phyloP scores from a whole-genome alignment of 1,139 yeast species.

The Spathaspora sp. region DNA sequence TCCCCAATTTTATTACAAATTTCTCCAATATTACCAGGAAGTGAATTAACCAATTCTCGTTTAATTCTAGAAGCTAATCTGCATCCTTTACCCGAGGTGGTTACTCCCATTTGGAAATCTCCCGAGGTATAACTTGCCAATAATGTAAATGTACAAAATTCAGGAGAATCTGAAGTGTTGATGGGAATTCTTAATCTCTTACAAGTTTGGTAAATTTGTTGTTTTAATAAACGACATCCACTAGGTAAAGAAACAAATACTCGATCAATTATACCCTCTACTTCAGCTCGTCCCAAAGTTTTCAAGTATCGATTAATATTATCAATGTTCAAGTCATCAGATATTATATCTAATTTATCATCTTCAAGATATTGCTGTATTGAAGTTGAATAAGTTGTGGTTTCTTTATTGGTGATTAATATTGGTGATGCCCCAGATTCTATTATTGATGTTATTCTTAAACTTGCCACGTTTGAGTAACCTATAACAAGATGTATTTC shows the following conservation, averaged over 20 bases:
- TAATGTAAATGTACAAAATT: constrained; percentile 71
- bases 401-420: constrained; percentile 33
- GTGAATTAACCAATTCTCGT: constrained; percentile 63
- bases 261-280: constrained; percentile 65
- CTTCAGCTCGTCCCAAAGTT: constrained; percentile 60
- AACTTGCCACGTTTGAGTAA: constrained; percentile 44
- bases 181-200: constrained; percentile 69
- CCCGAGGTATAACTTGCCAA: constrained; percentile 73
- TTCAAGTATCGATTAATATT: constrained; percentile 12
- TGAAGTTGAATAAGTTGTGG: constrained; percentile 20
- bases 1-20: constrained; percentile 70
- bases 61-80: constrained; percentile 77
- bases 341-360: constrained; percentile 28
- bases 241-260: constrained; percentile 61
- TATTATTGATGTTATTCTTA: constrained; percentile 49
- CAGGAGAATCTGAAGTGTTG: constrained; percentile 73
- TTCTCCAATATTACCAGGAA: constrained; percentile 70
- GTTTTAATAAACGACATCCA: constrained; percentile 26
- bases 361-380: constrained; percentile 20
- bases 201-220: constrained; percentile 50
- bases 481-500: constrained; percentile 69
- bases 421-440: constrained; percentile 61
- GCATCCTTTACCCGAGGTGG: constrained; percentile 91
- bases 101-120: constrained; percentile 76
- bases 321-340: constrained; percentile 32